These are phyloP conservation scores for Coccomyxa subellipsoidea DNA, from an alignment of 163 green algal genomes.

Conservation along the genomic window DNA sequence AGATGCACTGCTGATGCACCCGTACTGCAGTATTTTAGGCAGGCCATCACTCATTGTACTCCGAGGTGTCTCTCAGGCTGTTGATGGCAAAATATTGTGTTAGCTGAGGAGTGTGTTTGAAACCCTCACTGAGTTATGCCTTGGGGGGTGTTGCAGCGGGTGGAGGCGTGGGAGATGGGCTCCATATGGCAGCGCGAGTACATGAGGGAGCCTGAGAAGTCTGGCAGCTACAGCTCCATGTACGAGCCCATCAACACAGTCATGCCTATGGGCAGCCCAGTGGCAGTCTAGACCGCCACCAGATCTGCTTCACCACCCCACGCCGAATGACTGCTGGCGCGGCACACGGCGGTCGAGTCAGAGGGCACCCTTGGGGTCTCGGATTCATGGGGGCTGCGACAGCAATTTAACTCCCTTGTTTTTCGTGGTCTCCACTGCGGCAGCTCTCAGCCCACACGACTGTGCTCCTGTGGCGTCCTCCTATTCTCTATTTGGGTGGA, in stretches of 20 bases:
- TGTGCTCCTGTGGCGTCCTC: not conserved
- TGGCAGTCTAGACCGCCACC: conserved; percentile 1
- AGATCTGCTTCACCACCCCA: no score
- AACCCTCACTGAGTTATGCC: no score
- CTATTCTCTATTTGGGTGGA: not conserved
- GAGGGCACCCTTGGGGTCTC: not conserved
- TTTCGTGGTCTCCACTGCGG: not conserved
- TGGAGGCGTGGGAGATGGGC: conserved; percentile 2
- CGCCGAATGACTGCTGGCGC: no score
- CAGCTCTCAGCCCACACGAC: not conserved
- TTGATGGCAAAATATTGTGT: no score
- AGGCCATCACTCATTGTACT: no score
- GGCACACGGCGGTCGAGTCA: not conserved
- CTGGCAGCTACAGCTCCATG: not conserved
- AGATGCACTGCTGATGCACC: no score
- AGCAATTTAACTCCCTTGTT: not conserved
- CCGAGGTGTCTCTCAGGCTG: no score
- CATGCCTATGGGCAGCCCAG: conserved; percentile 20
- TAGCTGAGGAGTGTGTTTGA: no score
- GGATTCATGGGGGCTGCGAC: not conserved
- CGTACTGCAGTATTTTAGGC: no score
- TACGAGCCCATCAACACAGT: conserved; percentile 18
- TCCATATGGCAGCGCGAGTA: conserved; percentile 8
- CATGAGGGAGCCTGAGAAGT: not conserved
- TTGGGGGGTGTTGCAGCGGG: not conserved